Evolutionary conservation across 129 eudicot species (phyloP).

Genomic region (Saussurea involucrata): DNA sequence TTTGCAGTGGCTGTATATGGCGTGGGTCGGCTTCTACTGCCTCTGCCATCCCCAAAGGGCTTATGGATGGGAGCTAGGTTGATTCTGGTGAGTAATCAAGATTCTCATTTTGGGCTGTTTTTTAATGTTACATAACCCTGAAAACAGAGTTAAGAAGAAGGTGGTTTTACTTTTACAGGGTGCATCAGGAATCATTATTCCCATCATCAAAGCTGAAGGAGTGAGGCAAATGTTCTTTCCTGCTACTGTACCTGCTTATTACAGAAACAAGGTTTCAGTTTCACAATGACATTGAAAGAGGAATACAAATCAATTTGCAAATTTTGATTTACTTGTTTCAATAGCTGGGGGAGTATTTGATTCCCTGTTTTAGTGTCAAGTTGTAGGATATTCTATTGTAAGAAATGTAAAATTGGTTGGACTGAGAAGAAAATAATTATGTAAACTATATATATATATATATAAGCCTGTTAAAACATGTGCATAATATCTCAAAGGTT

Average conservation of each 20-base stretch:
- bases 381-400: background rate
- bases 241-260: constrained; percentile 52
- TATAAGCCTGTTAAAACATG: too few species aligned
- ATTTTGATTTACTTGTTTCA: background rate
- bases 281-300: constrained; percentile 5
- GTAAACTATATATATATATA: background rate
- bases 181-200: constrained; percentile 60
- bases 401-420: background rate
- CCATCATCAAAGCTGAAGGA: constrained; percentile 66
- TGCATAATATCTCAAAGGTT: too few species aligned
- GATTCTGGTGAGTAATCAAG: constrained; percentile 39
- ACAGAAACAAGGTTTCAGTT: constrained; percentile 27
- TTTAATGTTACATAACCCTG: background rate
- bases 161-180: constrained; percentile 29
- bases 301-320: background rate
- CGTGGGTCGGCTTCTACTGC: constrained; percentile 54
- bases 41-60: constrained; percentile 57
- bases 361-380: background rate
- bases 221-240: constrained; percentile 76
- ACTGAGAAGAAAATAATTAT: background rate
- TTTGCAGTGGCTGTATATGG: constrained; percentile 59
- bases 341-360: background rate
- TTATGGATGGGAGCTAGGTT: constrained; percentile 50
- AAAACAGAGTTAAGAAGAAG: background rate
- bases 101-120: background rate